These are phyloP conservation scores for Apiospora pterosperma DNA, from an alignment of 2,329 filamentous ascomycete genomes.

Conservation along the genomic window DNA sequence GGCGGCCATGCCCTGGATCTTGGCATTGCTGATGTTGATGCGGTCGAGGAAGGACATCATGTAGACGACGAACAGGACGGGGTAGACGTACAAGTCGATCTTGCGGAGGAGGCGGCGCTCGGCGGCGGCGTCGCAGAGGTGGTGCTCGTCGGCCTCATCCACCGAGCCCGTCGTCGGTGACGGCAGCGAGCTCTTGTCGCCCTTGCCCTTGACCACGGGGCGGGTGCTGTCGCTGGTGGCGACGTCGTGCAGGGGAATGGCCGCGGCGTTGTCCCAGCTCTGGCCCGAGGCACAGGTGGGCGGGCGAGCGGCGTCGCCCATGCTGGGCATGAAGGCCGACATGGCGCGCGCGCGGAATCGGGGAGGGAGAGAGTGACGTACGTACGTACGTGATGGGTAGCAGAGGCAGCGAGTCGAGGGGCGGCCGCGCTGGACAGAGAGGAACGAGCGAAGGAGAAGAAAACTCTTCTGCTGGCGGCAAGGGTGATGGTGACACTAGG, in stretches of 20 bases:
- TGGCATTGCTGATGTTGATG: slow-evolving; percentile 46
- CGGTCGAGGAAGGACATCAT: slow-evolving; percentile 41
- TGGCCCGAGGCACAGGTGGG: not conserved
- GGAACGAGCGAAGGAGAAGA: not conserved
- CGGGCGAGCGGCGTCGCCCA: not conserved
- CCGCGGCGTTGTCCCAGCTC: not conserved
- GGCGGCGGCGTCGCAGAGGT: slow-evolving; percentile 24
- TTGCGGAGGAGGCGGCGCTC: slow-evolving; percentile 36
- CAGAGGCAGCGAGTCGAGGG: not conserved
- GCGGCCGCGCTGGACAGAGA: not conserved
- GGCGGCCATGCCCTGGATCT: slow-evolving; percentile 38
- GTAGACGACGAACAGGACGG: slow-evolving; percentile 38
- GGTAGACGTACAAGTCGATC: slow-evolving; percentile 38
- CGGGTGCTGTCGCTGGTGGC: not conserved
- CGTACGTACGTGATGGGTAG: no score
- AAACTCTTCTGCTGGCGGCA: not conserved
- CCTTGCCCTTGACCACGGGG: not conserved
- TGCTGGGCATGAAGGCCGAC: not conserved
- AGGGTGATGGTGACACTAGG: not conserved
- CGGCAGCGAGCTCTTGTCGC: not conserved
- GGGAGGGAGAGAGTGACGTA: not conserved
- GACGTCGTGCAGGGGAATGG: not conserved
- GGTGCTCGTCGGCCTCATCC: not conserved
- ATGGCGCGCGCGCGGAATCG: not conserved
- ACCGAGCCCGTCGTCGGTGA: not conserved